Evolutionary conservation across 129 eudicot species (phyloP), one percentile per base, ranked within the genome.

Genomic region (Ambrosia artemisiifolia): DNA sequence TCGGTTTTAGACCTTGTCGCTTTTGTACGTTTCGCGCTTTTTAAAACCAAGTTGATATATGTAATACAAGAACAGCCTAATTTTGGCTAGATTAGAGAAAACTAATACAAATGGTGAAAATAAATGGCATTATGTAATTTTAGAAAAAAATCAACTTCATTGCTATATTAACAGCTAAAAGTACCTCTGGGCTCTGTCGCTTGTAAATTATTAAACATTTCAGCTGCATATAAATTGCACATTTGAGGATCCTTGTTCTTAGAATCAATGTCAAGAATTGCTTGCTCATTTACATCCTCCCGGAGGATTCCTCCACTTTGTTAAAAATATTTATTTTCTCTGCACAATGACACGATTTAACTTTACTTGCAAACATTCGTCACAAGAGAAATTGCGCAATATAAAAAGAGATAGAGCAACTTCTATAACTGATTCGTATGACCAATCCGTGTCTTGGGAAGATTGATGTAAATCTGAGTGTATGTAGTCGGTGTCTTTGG

Each of bases 141-240:
- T 13, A 60, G 7, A 12, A 30, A 24, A 24, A 24, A 24, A 24
- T 24, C 28, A 10, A 57, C 44, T 40, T 14, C 7, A 47, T 32
- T 64, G 65, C 20, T 38, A 67, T 32, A 42, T 35, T 24, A 50
- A 60, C 51, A 80, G 75, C 72, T 59, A 79, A 20, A 74, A 80
- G 11, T 30, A 95, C 99, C 99, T 95, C 97, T 74, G 78, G 91
- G 97, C 99, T 95, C 97, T 74, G 78, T 73, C 38, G 75, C 86
- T 62, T 82, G 81, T 75, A 83, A 78, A 74, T 77, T 71, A 47
- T 54, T 67, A 69, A 85, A 83, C 74, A 95, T 77, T 74, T 88
- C 87, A 78, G 88, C 81, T 65, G 87, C 99, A 80, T 95, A 95
- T 16, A 84, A 55, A 74, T 90, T 79, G 79, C 99, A 91, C 90